Conservation (phyloP, 148 eudicot genomes). For the Rhododendron williamsianum region DNA sequence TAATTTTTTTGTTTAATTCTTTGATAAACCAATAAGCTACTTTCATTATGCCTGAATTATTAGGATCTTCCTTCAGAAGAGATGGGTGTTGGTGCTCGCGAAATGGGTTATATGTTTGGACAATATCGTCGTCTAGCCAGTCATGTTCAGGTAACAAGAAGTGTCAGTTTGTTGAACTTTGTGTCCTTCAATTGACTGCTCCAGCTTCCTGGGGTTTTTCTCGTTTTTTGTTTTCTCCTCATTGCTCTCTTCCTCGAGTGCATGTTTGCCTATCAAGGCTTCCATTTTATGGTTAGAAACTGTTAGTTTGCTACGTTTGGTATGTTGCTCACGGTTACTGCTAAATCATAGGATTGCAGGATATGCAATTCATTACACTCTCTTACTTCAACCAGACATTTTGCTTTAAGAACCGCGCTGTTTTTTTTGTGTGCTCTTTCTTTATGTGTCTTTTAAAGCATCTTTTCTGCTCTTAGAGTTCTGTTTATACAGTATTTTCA, state of each 20-base stretch:
- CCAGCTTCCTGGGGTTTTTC: not conserved
- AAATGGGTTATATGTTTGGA: conserved; percentile 95
- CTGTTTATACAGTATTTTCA: not conserved
- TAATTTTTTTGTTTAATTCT: not conserved
- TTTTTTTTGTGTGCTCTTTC: not conserved
- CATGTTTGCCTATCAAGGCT: not conserved
- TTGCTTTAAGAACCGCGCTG: not conserved
- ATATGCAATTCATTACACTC: not conserved
- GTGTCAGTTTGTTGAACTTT: not conserved
- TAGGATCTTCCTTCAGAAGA: conserved; percentile 99
- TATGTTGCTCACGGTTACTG: not conserved
- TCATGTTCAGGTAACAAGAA: conserved; percentile 69
- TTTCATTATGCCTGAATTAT: not conserved
- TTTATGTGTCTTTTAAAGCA: not conserved
- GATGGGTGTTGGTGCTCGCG: conserved; percentile 95
- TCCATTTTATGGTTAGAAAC: not conserved
- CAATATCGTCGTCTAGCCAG: conserved; percentile 92
- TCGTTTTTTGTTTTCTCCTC: not conserved
- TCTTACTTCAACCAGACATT: not conserved
- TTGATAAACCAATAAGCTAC: not conserved
- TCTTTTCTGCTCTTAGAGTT: not conserved
- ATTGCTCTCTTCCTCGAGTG: not conserved
- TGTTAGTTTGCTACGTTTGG: not conserved
- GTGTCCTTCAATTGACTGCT: not conserved
- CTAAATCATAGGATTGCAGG: not conserved